A percentile compares a stretch with the other conserved stretches of the same genome.
phyloP scores from a whole-genome alignment of 805 yeast genomes.

The Wickerhamomyces chaumierensis region DNA sequence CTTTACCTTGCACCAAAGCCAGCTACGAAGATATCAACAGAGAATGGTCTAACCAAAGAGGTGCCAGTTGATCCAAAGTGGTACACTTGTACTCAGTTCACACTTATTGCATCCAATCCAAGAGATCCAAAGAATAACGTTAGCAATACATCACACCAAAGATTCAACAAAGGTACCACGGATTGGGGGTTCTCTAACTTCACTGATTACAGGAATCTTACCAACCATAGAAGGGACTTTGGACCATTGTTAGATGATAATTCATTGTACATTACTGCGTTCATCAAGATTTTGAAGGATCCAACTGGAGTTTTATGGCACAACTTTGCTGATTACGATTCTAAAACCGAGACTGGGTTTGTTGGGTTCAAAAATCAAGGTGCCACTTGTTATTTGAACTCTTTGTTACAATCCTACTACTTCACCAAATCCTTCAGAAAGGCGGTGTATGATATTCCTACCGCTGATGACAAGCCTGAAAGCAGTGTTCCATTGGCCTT shows the following conservation, averaged over 20 bases:
- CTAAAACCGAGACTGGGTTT: slow-evolving; percentile 78
- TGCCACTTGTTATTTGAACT: slow-evolving; percentile 94
- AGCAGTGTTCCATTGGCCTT: slow-evolving; percentile 71
- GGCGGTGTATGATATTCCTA: slow-evolving; percentile 84
- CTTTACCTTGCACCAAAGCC: slow-evolving; percentile 69
- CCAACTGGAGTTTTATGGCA: slow-evolving; percentile 94
- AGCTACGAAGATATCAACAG: slow-evolving; percentile 15
- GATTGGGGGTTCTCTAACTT: slow-evolving; percentile 96
- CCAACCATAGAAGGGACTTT: slow-evolving; percentile 20
- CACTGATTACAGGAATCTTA: slow-evolving; percentile 35
- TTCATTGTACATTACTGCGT: slow-evolving; percentile 60
- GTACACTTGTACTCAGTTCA: slow-evolving; percentile 90
- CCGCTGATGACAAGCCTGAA: slow-evolving; percentile 41
- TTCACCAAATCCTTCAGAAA: slow-evolving; percentile 75
- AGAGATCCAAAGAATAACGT: slow-evolving; percentile 48
- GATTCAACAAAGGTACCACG: slow-evolving; percentile 64
- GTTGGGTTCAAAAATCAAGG: slow-evolving; percentile 95
- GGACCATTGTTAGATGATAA: slow-evolving; percentile 35
- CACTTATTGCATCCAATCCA: slow-evolving; percentile 77
- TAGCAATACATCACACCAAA: slow-evolving; percentile 57
- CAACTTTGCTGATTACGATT: slow-evolving; percentile 72
- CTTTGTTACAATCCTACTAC: slow-evolving; percentile 80
- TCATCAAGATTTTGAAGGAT: slow-evolving; percentile 69
- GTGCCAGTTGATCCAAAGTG: slow-evolving; percentile 37
- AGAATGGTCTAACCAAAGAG: slow-evolving; percentile 19